Conservation (phyloP, 352 stramenopile species). For the Pythium phragmiticola region DNA sequence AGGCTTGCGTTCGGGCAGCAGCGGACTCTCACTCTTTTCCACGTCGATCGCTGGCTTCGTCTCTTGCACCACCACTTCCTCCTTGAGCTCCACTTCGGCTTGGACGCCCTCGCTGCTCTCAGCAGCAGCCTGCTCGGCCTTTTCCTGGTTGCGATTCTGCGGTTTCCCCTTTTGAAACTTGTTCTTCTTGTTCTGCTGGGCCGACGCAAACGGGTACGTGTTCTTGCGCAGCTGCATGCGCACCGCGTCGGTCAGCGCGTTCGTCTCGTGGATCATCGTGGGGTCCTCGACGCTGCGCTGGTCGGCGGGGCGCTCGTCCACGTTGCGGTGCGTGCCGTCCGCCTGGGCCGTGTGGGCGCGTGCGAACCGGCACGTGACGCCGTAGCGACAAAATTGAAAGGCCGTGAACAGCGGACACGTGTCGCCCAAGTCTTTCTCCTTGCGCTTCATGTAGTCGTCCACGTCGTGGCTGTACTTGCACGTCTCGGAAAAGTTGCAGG, state of each 20-base stretch:
- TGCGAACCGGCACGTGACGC: slow-evolving; percentile 91
- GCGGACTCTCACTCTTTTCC: slow-evolving; percentile 31
- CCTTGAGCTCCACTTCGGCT: slow-evolving; percentile 1
- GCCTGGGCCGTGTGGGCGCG: slow-evolving; percentile 53
- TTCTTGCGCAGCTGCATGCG: slow-evolving; percentile 90
- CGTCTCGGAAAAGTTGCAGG: slow-evolving; percentile 65
- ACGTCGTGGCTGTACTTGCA: slow-evolving; percentile 90
- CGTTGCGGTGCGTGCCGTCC: slow-evolving; percentile 45
- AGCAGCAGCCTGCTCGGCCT: slow-evolving; percentile 15
- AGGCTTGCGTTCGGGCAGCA: slow-evolving; percentile 75
- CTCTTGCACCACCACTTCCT: neutral
- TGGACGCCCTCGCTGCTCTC: slow-evolving; percentile 7
- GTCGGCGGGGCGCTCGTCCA: slow-evolving; percentile 32
- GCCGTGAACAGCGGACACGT: slow-evolving; percentile 79
- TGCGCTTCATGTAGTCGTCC: slow-evolving; percentile 80
- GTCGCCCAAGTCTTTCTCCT: slow-evolving; percentile 76
- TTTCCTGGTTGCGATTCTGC: slow-evolving; percentile 31
- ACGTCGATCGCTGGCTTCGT: slow-evolving; percentile 1
- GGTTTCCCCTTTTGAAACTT: slow-evolving; percentile 47
- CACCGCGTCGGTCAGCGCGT: slow-evolving; percentile 86
- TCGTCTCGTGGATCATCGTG: slow-evolving; percentile 54
- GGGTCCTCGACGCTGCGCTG: slow-evolving; percentile 28
- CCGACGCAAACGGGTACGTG: slow-evolving; percentile 88
- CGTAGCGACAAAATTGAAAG: slow-evolving; percentile 90
- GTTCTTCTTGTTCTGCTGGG: slow-evolving; percentile 68